Evolutionary conservation across 2,329 filamentous ascomycete species (phyloP).

Genomic region (Calonectria pseudoreteaudii): DNA sequence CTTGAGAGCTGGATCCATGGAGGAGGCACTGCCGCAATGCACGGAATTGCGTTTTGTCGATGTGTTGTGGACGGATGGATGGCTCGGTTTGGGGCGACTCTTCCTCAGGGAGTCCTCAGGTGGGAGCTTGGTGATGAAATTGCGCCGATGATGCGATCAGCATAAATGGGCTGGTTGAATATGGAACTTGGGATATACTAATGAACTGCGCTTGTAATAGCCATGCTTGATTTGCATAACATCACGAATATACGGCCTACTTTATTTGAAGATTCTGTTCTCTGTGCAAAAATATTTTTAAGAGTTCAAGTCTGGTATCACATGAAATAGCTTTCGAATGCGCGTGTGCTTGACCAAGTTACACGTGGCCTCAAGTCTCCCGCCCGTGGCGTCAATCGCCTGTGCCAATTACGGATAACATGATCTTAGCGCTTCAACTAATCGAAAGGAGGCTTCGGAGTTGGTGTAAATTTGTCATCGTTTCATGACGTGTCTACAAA

Average conservation of each 20-base stretch:
- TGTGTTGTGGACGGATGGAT: constrained; percentile 45
- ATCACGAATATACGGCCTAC: constrained; percentile 7
- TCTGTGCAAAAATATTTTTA: background rate
- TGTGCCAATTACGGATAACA: background rate
- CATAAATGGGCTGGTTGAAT: constrained; percentile 11
- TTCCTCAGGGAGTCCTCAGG: constrained; percentile 31
- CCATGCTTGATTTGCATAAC: background rate
- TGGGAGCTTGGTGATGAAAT: constrained; percentile 39
- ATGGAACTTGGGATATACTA: background rate
- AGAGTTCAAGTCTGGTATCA: background rate
- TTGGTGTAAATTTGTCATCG: constrained; percentile 9
- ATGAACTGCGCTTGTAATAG: background rate
- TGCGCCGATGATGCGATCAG: constrained; percentile 35
- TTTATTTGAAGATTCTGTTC: background rate
- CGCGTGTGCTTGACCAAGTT: background rate
- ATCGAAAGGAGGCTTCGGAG: background rate
- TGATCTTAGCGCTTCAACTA: background rate
- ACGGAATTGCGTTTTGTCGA: constrained; percentile 46
- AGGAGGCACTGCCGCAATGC: constrained; percentile 39
- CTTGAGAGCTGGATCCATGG: constrained; percentile 46
- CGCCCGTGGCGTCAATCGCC: background rate
- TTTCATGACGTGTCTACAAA: background rate
- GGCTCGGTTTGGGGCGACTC: constrained; percentile 35
- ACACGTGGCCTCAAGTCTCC: background rate
- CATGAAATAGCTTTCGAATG: background rate